Base-by-base conservation (phyloP, 169 alveolate genomes). In the Plasmodium coatneyi region DNA sequence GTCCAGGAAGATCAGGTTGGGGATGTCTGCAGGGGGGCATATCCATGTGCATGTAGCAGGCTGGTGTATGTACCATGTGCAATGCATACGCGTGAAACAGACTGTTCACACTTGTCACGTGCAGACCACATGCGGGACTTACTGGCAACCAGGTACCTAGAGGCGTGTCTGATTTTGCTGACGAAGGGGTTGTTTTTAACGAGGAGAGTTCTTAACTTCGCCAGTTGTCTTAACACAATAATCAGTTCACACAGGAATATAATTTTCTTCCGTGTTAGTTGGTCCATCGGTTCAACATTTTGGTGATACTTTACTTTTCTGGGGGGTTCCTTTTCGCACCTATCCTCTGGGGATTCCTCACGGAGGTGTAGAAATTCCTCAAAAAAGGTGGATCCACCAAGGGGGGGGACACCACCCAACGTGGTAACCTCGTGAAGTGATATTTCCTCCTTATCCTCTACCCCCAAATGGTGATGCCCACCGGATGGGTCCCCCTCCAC, bases 71-170 rank as follows among this genome's bases (percentile, higher is more conserved):
- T 39, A 28, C 49, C 36, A 19, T 22, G 70, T 3, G 52, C 71
- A 54, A 10, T 28, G 56, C 22, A 28, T 7, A 54, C 28, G 9
- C 36, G 1, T 32, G 7, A 10, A 4, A 12, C 54, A 43, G n/a
- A 39, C 5, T 3, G 5, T 39, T 39, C 16, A 71, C 80, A 71
- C 36, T 0, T 71, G 19, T 41, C 2, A 41, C 14, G 52, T 5
- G 16, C 12, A 39, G 7, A 41, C 52, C 56, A 0, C 56, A 12
- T 36, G 56, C 52, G 30, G 66, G 10, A 72, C 86, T 70, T 74
- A 84, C 93, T 84, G 39, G 93, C 93, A 39, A 84, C 70, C 14
- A 84, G 28, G 43, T 84, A 84, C 79, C 66, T 84, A 19, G 93
- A 52, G 43, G 79, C 80, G 32, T 84, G 66, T 32, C 78, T 84